Percentiles rank a stretch among this genome's conserved stretches.
These are phyloP conservation scores for Cymodocea nodosa DNA, from an alignment of 116 monocot species.

Conservation along the genomic window DNA sequence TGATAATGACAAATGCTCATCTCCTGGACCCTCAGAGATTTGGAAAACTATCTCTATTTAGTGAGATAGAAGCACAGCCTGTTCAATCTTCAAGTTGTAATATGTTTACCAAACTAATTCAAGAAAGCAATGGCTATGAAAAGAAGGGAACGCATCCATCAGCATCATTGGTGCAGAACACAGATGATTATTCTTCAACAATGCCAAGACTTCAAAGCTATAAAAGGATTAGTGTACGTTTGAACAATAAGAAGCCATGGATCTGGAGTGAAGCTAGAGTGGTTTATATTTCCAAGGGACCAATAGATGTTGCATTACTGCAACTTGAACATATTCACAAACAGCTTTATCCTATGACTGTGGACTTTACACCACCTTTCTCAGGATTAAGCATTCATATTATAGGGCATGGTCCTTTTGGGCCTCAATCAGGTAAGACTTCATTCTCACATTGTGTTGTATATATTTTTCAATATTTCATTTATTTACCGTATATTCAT, in stretches of 20 bases:
- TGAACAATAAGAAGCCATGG: slow-evolving; percentile 37
- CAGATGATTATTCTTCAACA: slow-evolving; percentile 9
- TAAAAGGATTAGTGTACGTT: slow-evolving; percentile 40
- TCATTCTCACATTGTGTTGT: too few relatives aligned
- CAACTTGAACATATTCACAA: slow-evolving; percentile 52
- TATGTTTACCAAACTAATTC: background rate
- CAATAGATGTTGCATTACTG: slow-evolving; percentile 80
- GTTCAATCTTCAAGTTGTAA: background rate
- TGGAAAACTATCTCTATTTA: slow-evolving; percentile 35
- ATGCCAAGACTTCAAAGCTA: slow-evolving; percentile 24
- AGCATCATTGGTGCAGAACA: background rate
- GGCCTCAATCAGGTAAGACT: slow-evolving; percentile 61
- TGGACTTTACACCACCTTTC: slow-evolving; percentile 38
- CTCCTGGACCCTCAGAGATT: slow-evolving; percentile 90
- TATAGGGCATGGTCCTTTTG: slow-evolving; percentile 85
- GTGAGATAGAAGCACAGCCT: slow-evolving; percentile 9
- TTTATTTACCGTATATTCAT: background rate
- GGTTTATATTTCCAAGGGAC: slow-evolving; percentile 76
- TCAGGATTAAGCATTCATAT: slow-evolving; percentile 52
- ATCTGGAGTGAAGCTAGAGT: slow-evolving; percentile 62
- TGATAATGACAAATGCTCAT: slow-evolving; percentile 95
- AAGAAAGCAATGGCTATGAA: background rate
- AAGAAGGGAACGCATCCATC: background rate
- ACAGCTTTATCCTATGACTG: slow-evolving; percentile 32
- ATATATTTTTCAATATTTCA: background rate